A percentile compares a stretch with the other conserved stretches of the same genome.
These are phyloP conservation scores for Fistulifera pelliculosa DNA, from an alignment of 108 stramenopile genomes.

Conservation along the genomic window DNA sequence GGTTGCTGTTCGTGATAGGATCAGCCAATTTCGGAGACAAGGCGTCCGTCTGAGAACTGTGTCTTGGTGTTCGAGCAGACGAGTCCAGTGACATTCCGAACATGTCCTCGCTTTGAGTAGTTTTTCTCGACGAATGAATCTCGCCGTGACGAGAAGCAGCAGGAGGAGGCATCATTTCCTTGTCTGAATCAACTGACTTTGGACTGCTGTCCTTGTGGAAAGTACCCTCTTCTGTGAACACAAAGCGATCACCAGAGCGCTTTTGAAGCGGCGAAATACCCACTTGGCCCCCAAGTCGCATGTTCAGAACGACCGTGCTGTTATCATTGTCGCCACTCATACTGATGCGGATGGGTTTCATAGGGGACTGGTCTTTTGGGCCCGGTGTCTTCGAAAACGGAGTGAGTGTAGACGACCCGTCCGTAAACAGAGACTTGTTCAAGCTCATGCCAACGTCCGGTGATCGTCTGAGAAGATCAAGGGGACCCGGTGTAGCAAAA, in stretches of 20 bases:
- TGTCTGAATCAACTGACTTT: neutral
- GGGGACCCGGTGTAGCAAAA: conserved; percentile 22
- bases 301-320: conserved; percentile 1
- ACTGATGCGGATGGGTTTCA: neutral
- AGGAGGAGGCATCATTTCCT: conserved; percentile 16
- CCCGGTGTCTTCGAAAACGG: conserved; percentile 20
- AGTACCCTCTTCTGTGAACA: neutral
- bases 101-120: neutral
- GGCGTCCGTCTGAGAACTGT: neutral
- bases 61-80: neutral
- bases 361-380: conserved; percentile 1
- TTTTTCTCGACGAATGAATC: neutral
- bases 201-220: neutral
- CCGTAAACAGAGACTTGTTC: conserved; percentile 39
- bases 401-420: conserved; percentile 13
- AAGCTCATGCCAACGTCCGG: conserved; percentile 27
- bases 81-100: neutral
- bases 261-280: conserved; percentile 7
- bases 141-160: neutral
- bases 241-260: neutral
- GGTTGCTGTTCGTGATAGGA: neutral
- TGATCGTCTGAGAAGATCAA: conserved; percentile 20
- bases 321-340: conserved; percentile 1
- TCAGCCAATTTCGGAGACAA: neutral
- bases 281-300: conserved; percentile 9